These are phyloP conservation scores for Withania somnifera DNA, from an alignment of 305 asterid genomes.

Conservation along the genomic window DNA sequence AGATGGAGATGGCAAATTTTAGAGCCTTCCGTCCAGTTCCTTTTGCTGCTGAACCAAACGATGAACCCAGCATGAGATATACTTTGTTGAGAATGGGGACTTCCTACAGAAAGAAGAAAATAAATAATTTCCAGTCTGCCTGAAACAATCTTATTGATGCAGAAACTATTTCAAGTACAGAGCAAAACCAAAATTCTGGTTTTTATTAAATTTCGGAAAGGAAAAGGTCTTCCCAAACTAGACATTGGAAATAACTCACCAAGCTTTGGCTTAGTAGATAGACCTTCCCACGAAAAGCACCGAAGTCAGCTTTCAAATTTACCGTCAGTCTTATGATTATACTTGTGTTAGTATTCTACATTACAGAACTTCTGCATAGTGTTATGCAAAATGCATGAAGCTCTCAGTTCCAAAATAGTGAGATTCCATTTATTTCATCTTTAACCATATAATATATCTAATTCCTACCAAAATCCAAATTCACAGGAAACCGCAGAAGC, in stretches of 20 bases:
- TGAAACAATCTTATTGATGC: background rate
- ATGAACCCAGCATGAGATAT: conserved; percentile 77
- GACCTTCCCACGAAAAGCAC: conserved; percentile 3
- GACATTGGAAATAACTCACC: background rate
- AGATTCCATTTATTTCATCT: background rate
- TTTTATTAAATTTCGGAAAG: background rate
- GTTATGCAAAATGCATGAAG: background rate
- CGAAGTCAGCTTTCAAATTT: background rate
- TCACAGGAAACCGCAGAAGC: too few species aligned
- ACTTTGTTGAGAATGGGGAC: conserved; percentile 60
- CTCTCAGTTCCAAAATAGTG: background rate
- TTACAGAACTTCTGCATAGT: background rate
- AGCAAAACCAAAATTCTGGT: background rate
- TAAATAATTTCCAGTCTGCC: background rate
- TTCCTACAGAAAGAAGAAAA: conserved; percentile 40
- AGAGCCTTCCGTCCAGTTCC: conserved; percentile 99
- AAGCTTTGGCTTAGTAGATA: background rate
- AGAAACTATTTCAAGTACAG: background rate
- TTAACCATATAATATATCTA: background rate
- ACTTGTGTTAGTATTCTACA: background rate
- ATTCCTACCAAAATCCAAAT: background rate
- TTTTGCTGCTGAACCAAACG: conserved; percentile 98
- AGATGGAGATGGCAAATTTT: conserved; percentile 92
- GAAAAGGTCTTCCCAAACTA: background rate
- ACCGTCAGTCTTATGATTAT: background rate